Evolutionary conservation across 768 basidiomycete species (phyloP).

Genomic region (Mrakia hoshinonis): DNA sequence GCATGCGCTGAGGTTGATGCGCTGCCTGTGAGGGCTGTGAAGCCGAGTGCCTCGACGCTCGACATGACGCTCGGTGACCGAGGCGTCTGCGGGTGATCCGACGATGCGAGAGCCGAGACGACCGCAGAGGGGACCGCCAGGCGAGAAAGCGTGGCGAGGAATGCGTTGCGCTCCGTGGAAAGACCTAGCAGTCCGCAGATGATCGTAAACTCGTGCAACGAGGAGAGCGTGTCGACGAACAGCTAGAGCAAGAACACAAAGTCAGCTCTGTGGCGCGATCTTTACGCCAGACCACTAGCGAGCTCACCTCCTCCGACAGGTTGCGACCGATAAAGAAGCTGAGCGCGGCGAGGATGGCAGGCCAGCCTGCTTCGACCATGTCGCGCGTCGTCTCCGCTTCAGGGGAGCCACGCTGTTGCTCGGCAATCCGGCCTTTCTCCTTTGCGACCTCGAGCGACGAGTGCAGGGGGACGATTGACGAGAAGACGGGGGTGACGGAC

Average conservation of each 20-base stretch:
- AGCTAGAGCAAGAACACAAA: constrained; percentile 40
- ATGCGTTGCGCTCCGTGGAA: constrained; percentile 80
- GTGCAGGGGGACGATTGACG: constrained; percentile 54
- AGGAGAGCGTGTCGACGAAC: constrained; percentile 74
- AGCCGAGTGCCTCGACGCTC: constrained; percentile 54
- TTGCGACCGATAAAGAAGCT: constrained; percentile 85
- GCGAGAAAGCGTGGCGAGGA: constrained; percentile 81
- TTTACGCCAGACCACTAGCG: background rate
- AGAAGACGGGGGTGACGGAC: constrained; percentile 68
- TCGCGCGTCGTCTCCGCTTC: constrained; percentile 46
- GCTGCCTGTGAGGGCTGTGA: constrained; percentile 42
- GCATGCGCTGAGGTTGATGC: constrained; percentile 45
- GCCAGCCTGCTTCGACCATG: constrained; percentile 85
- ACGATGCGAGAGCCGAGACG: constrained; percentile 68
- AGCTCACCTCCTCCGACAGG: constrained; percentile 60
- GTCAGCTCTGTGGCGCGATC: background rate
- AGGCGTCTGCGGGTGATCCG: constrained; percentile 21
- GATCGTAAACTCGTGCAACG: constrained; percentile 74
- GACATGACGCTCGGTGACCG: constrained; percentile 3
- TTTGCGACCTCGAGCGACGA: constrained; percentile 35
- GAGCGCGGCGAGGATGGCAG: constrained; percentile 77
- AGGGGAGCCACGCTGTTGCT: background rate
- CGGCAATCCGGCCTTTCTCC: background rate
- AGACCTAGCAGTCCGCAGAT: constrained; percentile 83
- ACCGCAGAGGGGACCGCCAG: constrained; percentile 84